These are phyloP conservation scores for Carex arenaria DNA, from an alignment of 202 grass and related monocot species.

Conservation along the genomic window DNA sequence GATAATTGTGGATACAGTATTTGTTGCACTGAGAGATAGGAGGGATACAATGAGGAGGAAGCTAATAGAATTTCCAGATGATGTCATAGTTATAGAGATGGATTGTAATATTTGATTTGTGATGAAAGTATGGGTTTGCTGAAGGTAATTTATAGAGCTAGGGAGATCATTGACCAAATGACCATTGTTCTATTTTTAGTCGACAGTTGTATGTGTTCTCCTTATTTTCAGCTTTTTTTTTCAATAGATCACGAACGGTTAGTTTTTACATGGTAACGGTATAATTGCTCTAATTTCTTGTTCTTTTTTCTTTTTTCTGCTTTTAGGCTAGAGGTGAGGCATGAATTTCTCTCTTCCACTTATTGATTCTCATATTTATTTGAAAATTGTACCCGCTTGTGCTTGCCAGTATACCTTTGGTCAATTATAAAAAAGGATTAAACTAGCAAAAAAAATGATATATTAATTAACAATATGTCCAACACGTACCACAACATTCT, in stretches of 20 bases:
- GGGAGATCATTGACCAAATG: not conserved
- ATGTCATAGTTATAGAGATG: not conserved
- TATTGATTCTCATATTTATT: not conserved
- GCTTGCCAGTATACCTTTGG: not conserved
- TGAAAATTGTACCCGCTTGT: not conserved
- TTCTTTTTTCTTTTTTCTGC: not conserved
- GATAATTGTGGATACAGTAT: not conserved
- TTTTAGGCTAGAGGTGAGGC: not conserved
- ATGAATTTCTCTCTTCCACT: not conserved
- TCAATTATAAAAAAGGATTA: not conserved
- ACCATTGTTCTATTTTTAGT: constrained; percentile 15
- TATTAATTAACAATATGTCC: too few relatives aligned
- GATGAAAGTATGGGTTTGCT: not conserved
- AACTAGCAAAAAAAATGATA: not conserved
- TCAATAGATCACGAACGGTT: not conserved
- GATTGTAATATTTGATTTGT: not conserved
- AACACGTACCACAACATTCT: too few relatives aligned
- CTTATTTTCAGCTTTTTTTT: not conserved
- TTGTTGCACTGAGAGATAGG: not conserved
- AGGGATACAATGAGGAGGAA: not conserved
- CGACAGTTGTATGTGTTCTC: not conserved
- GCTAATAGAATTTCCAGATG: not conserved
- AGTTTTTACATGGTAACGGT: not conserved
- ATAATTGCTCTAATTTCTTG: not conserved
- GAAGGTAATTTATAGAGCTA: not conserved